Conservation (phyloP, 768 basidiomycete species). For the Amanita molliuscula region DNA sequence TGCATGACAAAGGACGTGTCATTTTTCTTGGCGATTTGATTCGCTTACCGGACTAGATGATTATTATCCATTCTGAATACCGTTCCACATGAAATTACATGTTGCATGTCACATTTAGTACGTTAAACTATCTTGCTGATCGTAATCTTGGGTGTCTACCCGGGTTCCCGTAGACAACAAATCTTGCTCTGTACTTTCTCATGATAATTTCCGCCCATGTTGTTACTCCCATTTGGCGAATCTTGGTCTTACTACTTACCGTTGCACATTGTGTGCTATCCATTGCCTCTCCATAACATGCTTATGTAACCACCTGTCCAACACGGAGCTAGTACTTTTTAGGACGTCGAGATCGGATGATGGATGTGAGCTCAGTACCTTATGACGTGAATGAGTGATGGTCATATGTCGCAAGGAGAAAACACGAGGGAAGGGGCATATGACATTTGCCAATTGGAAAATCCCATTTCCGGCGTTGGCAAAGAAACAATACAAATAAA, state of each 20-base stretch:
- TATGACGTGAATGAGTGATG: background rate
- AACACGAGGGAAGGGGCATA: background rate
- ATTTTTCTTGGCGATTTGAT: conserved; percentile 42
- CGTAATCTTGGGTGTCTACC: conserved; percentile 1
- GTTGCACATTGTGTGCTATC: background rate
- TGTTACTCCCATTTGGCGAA: background rate
- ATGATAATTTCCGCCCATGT: conserved; percentile 4
- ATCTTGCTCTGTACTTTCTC: conserved; percentile 1
- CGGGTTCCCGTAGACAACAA: background rate
- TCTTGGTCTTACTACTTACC: background rate
- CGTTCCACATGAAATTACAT: conserved; percentile 1
- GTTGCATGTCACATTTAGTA: background rate
- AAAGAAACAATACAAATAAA: background rate
- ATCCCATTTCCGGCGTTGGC: background rate
- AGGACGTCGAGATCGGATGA: background rate
- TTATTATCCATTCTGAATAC: background rate
- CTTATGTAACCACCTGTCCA: background rate
- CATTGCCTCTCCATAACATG: background rate
- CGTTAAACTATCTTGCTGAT: background rate
- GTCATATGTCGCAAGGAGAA: background rate
- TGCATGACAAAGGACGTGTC: conserved; percentile 38
- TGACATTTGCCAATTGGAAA: background rate
- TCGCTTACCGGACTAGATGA: conserved; percentile 17
- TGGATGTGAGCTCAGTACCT: background rate
- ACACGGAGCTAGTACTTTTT: conserved; percentile 1